Percentiles rank a stretch among this genome's conserved stretches.
Evolutionary conservation across 1,139 yeast species (phyloP).

Genomic region (Nakaseomyces delphensis): DNA sequence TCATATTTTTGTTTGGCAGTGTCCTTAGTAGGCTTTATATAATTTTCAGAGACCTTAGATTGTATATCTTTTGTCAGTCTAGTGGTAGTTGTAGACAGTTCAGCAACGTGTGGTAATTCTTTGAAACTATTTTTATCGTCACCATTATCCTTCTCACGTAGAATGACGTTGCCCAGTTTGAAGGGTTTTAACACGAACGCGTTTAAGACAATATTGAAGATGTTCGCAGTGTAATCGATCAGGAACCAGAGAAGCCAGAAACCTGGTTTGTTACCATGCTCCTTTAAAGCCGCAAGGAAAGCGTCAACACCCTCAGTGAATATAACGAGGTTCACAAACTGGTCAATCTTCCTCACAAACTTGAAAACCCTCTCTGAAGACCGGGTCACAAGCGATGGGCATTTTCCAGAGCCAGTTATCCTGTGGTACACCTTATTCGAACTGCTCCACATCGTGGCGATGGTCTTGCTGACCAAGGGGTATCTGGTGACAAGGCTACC

Average conservation of each 20-base stretch:
- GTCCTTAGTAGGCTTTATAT: conserved; percentile 17
- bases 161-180: conserved; percentile 12
- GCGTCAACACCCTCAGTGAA: conserved; percentile 29
- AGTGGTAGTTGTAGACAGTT: conserved; percentile 25
- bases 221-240: conserved; percentile 28
- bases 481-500: not conserved
- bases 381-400: conserved; percentile 17
- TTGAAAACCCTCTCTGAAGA: conserved; percentile 11
- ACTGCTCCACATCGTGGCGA: not conserved
- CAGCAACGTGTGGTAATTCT: conserved; percentile 25
- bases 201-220: conserved; percentile 23
- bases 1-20: conserved; percentile 17
- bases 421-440: conserved; percentile 10
- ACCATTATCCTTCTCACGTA: conserved; percentile 6
- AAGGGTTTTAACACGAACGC: conserved; percentile 25
- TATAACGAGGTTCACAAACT: conserved; percentile 21
- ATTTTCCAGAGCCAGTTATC: conserved; percentile 15
- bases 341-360: conserved; percentile 15
- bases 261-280: conserved; percentile 21
- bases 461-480: conserved; percentile 1
- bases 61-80: conserved; percentile 23
- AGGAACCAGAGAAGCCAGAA: conserved; percentile 26
- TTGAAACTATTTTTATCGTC: conserved; percentile 4
- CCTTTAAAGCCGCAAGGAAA: conserved; percentile 12
- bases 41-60: conserved; percentile 17